Conservation (phyloP, 192 early-diverging fungal genomes). For the Cladochytrium replicatum region DNA sequence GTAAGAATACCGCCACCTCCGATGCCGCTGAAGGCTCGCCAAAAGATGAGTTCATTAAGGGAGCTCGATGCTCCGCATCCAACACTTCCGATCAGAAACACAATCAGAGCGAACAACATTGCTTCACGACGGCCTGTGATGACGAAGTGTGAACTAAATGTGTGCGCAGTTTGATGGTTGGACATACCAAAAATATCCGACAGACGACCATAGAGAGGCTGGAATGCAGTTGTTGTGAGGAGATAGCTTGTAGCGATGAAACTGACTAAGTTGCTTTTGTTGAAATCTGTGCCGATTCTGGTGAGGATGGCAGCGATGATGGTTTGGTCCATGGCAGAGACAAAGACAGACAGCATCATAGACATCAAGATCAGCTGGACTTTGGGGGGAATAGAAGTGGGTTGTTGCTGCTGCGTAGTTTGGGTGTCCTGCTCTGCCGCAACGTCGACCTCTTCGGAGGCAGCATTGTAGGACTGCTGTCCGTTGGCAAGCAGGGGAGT, state of each 20-base stretch:
- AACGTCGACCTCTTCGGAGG: too few species aligned
- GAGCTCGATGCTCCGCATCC: background rate
- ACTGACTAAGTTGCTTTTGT: background rate
- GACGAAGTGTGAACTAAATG: too few species aligned
- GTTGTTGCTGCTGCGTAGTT: too few species aligned
- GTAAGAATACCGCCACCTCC: conserved; percentile 13
- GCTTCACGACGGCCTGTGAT: background rate
- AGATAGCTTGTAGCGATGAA: conserved; percentile 11
- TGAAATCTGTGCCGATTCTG: conserved; percentile 9
- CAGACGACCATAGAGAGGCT: conserved; percentile 10
- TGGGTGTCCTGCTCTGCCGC: too few species aligned
- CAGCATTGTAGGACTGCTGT: too few species aligned
- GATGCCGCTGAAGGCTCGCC: conserved; percentile 6
- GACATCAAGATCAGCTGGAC: too few species aligned
- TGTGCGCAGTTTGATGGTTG: too few species aligned
- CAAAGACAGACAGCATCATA: too few species aligned
- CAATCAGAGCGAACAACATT: conserved; percentile 1
- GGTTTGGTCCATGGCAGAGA: conserved; percentile 10
- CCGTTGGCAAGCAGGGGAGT: too few species aligned
- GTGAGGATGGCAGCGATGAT: conserved; percentile 5
- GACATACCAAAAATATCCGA: conserved; percentile 7
- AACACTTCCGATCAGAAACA: conserved; percentile 8
- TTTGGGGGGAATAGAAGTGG: too few species aligned
- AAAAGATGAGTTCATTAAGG: background rate
- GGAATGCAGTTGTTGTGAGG: conserved; percentile 9